These are phyloP conservation scores for Microcera coccophila DNA, from an alignment of 2,329 filamentous ascomycete species.

Conservation along the genomic window DNA sequence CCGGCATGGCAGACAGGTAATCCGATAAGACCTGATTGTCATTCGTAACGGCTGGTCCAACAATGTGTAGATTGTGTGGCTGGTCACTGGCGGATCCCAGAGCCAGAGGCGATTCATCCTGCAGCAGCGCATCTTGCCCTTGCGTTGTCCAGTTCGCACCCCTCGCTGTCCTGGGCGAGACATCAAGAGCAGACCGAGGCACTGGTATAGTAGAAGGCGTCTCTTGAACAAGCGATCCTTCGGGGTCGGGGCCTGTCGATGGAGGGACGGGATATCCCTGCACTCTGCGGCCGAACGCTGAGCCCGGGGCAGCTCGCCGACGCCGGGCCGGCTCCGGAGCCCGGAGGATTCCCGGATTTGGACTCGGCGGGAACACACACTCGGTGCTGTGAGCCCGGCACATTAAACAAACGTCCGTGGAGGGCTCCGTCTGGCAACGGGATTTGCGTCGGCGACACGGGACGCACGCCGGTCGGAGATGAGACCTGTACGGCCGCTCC, in stretches of 20 bases:
- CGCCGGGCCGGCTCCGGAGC: constrained; percentile 15
- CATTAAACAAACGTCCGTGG: constrained; percentile 51
- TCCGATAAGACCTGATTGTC: constrained; percentile 60
- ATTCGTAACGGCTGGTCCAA: constrained; percentile 56
- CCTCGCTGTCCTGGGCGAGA: neutral
- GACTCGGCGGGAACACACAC: constrained; percentile 49
- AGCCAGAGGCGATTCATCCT: constrained; percentile 27
- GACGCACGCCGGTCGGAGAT: constrained; percentile 58
- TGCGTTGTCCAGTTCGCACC: constrained; percentile 1
- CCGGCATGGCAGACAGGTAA: constrained; percentile 43
- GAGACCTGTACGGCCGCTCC: constrained; percentile 55
- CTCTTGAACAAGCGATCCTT: neutral
- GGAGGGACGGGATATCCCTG: constrained; percentile 3
- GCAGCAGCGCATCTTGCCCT: constrained; percentile 3
- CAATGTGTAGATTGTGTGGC: constrained; percentile 48
- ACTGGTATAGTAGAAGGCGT: neutral
- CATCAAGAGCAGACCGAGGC: neutral
- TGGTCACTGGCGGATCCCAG: constrained; percentile 34
- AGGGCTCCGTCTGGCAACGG: constrained; percentile 55
- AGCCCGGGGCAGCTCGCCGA: constrained; percentile 9
- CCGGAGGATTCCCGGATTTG: constrained; percentile 14
- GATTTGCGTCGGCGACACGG: constrained; percentile 59
- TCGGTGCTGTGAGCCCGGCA: constrained; percentile 56
- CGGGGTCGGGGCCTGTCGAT: neutral
- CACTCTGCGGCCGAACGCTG: constrained; percentile 1